Evolutionary conservation across 2,329 filamentous ascomycete species (phyloP).

Genomic region (Fusarium sterilihyphosum): DNA sequence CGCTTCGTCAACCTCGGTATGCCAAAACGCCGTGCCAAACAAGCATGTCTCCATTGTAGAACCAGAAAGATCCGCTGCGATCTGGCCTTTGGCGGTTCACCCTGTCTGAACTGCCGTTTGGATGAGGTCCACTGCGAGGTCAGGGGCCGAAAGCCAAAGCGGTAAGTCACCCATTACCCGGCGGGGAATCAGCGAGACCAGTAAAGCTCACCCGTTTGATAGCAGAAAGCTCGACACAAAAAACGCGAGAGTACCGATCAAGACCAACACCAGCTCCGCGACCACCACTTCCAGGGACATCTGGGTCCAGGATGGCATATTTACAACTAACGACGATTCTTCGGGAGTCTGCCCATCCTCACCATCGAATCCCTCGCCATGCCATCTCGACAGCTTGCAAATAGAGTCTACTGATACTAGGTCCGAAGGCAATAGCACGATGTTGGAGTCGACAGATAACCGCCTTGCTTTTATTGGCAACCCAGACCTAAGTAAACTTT

Average conservation of each 20-base stretch:
- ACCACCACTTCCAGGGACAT: too few species aligned
- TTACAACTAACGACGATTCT: too few species aligned
- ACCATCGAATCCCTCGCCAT: neutral
- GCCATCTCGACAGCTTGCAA: neutral
- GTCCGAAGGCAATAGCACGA: neutral
- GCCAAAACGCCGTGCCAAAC: neutral
- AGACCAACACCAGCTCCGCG: neutral
- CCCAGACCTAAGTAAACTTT: neutral
- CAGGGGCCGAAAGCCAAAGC: neutral
- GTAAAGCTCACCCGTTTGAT: neutral
- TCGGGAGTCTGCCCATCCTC: neutral
- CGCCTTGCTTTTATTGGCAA: neutral
- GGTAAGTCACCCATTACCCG: neutral
- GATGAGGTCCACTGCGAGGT: neutral
- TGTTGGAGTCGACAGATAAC: neutral
- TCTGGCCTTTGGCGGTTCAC: neutral
- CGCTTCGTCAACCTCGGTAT: neutral
- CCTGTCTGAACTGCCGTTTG: neutral
- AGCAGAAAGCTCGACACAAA: neutral
- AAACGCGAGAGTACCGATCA: neutral
- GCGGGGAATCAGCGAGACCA: neutral
- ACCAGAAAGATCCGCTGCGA: neutral
- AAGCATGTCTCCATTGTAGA: neutral
- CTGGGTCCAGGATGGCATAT: neutral
- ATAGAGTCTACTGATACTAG: neutral